phyloP scores from a whole-genome alignment of 768 basidiomycete genomes.

The Asterophora lycoperdoides region DNA sequence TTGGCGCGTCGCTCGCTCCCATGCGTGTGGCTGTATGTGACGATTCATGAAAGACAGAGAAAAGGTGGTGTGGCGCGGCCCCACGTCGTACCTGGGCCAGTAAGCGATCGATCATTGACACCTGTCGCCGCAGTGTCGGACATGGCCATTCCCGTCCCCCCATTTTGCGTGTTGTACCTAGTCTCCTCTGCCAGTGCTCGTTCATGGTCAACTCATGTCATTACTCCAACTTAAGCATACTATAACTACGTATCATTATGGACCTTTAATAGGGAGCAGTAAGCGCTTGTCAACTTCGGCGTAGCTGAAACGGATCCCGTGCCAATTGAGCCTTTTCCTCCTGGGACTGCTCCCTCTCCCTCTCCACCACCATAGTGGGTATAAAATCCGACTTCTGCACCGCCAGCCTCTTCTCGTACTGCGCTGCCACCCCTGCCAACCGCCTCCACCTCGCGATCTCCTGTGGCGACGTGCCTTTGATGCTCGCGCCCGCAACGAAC shows the following conservation, averaged over 20 bases:
- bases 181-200: too few relatives aligned
- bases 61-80: too few relatives aligned
- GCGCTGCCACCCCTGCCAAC: slow-evolving; percentile 22
- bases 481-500: slow-evolving; percentile 24
- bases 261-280: slow-evolving; percentile 3
- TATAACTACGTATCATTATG: neutral
- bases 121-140: too few relatives aligned
- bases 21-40: too few relatives aligned
- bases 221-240: neutral
- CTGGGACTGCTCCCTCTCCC: neutral
- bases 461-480: slow-evolving; percentile 12
- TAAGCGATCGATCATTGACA: too few relatives aligned
- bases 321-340: slow-evolving; percentile 7
- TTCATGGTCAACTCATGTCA: slow-evolving; percentile 11
- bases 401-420: neutral
- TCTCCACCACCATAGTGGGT: slow-evolving; percentile 8
- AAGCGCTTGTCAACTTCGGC: slow-evolving; percentile 1
- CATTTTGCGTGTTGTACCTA: too few relatives aligned
- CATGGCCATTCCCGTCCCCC: too few relatives aligned
- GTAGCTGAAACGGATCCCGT: slow-evolving; percentile 9
- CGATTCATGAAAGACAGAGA: too few relatives aligned
- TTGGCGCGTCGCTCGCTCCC: too few relatives aligned
- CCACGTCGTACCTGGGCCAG: too few relatives aligned
- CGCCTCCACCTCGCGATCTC: slow-evolving; percentile 26
- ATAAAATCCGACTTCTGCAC: slow-evolving; percentile 13